Evolutionary conservation across 2,329 filamentous ascomycete genomes (phyloP), one percentile per base, ranked within the genome.

Genomic region (Beauveria bassiana): DNA sequence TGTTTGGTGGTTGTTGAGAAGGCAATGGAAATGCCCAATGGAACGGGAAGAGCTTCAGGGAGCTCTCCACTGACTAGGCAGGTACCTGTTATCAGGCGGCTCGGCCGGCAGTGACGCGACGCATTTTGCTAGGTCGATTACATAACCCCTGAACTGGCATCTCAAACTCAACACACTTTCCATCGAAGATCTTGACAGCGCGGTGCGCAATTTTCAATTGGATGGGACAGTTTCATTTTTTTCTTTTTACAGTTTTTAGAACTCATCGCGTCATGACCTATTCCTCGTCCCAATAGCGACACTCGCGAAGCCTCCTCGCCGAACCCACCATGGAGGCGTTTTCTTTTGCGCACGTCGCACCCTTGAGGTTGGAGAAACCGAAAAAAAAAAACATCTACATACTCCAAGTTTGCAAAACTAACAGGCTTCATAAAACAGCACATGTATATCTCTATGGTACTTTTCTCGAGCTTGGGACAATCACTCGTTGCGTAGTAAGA

Each of bases 401-500:
- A 5, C 12, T 38, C 34, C 34, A 38, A 38, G 34, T 42, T 52
- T 9, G 12, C 59, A 40, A 34, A n/a, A 20, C 43, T 61, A 16
- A 54, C n/a, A 26, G 18, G 5, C 42, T 6, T 6, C 40, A 40
- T 3, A 1, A 7, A 31, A 42, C 22, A 61, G 59, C 6, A 38
- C 59, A 2, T 9, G 58, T 5, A 7, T 34, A 24, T 52, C 54
- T 28, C 81, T 82, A 68, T 67, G 78, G 49, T 82, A 79, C 71
- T 72, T 82, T 16, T 76, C 75, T 3, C 72, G 75, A 63, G 78
- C 74, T 7, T 68, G 81, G 14, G 76, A 81, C 62, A 74, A 75
- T 45, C 79, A 82, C 65, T 78, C 77, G 22, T 70, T 83, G 59
- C 76, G 79, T 64, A 78, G 81, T 81, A 68, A 61, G 70, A 16